A percentile compares a stretch with the other conserved stretches of the same genome.
phyloP scores from a whole-genome alignment of 768 basidiomycete genomes.

The Lactifluus pinguis region DNA sequence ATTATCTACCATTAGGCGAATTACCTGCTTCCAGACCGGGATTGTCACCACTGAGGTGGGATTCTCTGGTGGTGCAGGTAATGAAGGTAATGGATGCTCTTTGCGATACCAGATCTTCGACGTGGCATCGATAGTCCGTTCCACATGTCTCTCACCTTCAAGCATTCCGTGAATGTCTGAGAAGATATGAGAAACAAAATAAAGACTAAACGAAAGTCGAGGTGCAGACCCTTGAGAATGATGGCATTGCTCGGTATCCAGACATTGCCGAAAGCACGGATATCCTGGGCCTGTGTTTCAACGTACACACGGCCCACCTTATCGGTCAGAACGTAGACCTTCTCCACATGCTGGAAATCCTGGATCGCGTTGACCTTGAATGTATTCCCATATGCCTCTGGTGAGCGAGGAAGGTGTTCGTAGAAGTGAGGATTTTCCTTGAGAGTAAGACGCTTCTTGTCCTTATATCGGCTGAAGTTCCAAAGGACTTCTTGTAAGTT shows the following conservation, averaged over 20 bases:
- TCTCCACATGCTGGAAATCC: background rate
- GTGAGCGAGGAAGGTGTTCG: too few relatives aligned
- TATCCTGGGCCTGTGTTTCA: background rate
- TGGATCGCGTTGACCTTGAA: background rate
- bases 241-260: background rate
- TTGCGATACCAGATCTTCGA: background rate
- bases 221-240: slow-evolving; percentile 8
- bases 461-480: too few relatives aligned
- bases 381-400: background rate
- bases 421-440: background rate
- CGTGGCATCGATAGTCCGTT: background rate
- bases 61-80: background rate
- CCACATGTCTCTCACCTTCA: slow-evolving; percentile 4
- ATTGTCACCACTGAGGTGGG: background rate
- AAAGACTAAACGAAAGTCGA: background rate
- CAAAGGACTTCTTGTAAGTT: background rate
- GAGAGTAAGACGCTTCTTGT: background rate
- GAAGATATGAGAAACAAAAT: background rate
- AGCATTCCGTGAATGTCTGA: slow-evolving; percentile 7
- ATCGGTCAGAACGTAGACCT: slow-evolving; percentile 6
- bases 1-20: background rate
- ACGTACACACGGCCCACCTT: slow-evolving; percentile 1
- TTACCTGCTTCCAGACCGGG: too few relatives aligned
- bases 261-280: slow-evolving; percentile 5
- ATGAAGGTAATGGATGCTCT: background rate